phyloP scores from a whole-genome alignment of 192 early-diverging fungal genomes.

The Podila minutissima region DNA sequence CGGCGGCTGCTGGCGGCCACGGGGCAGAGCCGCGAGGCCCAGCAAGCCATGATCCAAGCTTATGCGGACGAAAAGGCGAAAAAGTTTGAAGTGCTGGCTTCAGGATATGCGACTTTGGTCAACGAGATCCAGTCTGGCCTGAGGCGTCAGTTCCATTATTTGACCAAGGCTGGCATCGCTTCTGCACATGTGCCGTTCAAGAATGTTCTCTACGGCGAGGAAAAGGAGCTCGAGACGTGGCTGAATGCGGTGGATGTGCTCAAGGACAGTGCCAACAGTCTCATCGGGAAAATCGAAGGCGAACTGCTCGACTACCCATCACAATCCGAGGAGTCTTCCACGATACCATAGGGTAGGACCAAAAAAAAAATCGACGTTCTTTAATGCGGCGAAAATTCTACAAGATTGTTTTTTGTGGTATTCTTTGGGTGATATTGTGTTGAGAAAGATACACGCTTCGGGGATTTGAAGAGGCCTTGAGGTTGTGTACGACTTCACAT shows the following conservation, averaged over 20 bases:
- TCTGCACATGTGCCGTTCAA: slow-evolving; percentile 52
- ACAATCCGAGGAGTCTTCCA: too few relatives aligned
- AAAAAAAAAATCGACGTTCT: too few relatives aligned
- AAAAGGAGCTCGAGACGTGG: slow-evolving; percentile 56
- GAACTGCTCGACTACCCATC: slow-evolving; percentile 3
- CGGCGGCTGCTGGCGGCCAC: slow-evolving; percentile 7
- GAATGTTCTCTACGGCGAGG: slow-evolving; percentile 54
- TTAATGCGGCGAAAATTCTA: too few relatives aligned
- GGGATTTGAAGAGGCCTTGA: too few relatives aligned
- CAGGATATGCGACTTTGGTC: slow-evolving; percentile 34
- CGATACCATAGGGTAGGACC: too few relatives aligned
- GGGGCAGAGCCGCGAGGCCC: neutral
- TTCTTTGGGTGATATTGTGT: too few relatives aligned
- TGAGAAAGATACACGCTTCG: too few relatives aligned
- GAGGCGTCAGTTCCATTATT: slow-evolving; percentile 46
- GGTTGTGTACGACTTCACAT: too few relatives aligned
- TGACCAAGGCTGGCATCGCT: slow-evolving; percentile 53
- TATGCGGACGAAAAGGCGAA: slow-evolving; percentile 26
- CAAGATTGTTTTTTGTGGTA: too few relatives aligned
- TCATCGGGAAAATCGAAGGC: slow-evolving; percentile 28
- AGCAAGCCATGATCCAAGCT: slow-evolving; percentile 12
- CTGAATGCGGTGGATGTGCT: slow-evolving; percentile 51
- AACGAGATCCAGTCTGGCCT: slow-evolving; percentile 52
- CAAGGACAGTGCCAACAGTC: slow-evolving; percentile 16
- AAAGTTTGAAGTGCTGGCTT: slow-evolving; percentile 36